Evolutionary conservation across 805 yeast species (phyloP).

Genomic region (Starmerella bombicola): DNA sequence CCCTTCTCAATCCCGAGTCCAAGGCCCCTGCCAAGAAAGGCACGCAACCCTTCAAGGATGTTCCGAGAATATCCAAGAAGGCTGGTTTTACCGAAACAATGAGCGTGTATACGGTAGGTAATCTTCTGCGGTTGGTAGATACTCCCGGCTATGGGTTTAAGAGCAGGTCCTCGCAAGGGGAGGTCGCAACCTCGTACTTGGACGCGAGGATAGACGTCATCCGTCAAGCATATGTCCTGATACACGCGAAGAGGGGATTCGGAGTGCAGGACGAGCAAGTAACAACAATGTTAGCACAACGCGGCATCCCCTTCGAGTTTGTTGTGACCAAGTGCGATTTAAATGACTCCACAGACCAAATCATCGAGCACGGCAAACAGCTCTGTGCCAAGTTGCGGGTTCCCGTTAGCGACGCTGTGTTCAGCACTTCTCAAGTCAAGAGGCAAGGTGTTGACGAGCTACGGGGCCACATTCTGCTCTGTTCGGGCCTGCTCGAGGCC

Average conservation of each 20-base stretch:
- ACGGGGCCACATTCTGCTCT: slow-evolving; percentile 21
- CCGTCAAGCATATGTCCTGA: slow-evolving; percentile 45
- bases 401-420: not conserved
- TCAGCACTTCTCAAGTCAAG: slow-evolving; percentile 20
- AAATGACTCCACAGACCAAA: not conserved
- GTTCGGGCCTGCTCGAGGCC: slow-evolving; percentile 19
- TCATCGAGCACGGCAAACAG: slow-evolving; percentile 3
- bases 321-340: slow-evolving; percentile 65
- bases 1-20: slow-evolving; percentile 28
- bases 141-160: slow-evolving; percentile 83
- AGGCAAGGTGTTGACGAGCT: slow-evolving; percentile 24
- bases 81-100: slow-evolving; percentile 49
- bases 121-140: slow-evolving; percentile 56
- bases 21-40: slow-evolving; percentile 24
- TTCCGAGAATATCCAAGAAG: slow-evolving; percentile 37
- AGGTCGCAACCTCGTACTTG: slow-evolving; percentile 51
- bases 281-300: slow-evolving; percentile 37
- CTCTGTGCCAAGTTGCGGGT: slow-evolving; percentile 6
- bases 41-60: slow-evolving; percentile 20
- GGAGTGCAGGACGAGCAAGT: slow-evolving; percentile 44
- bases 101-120: slow-evolving; percentile 58
- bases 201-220: slow-evolving; percentile 39
- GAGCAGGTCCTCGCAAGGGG: slow-evolving; percentile 58
- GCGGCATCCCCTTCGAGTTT: slow-evolving; percentile 59
- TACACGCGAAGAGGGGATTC: slow-evolving; percentile 49